Evolutionary conservation across 108 stramenopile genomes (phyloP), one percentile per base, ranked within the genome.

Genomic region (Aurantiochytrium sp.): DNA sequence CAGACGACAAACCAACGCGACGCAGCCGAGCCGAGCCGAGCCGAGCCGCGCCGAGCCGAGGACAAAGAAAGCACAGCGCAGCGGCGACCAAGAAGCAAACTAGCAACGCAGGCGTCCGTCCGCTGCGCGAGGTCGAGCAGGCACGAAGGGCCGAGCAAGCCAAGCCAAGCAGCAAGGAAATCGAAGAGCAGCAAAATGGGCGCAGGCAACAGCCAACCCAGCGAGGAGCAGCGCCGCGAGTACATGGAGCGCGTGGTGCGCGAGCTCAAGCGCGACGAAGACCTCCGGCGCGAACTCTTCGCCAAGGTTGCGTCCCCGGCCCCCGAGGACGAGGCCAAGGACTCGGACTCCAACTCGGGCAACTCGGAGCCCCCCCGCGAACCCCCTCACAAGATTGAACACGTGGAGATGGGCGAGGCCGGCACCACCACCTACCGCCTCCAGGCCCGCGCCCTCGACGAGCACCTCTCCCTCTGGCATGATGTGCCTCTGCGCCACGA

Each of bases 381-480:
- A 23, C 64, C 64, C 14, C 64, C 64, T 4, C 64, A 69, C 64
- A 14, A 69, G 18, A 69, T 69, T 42, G 64, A 69, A 4, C 64
- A 69, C 64, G 35, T 42, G 21, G 64, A 69, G 18, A 28, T 69
- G 35, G 97, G 97, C 21, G 93, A 95, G 29, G 92, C 93, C 73
- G 91, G 96, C 87, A 96, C 96, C 44, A 60, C 94, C 44, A 95
- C 95, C 64, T 97, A 96, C 90, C 95, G 97, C 71, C 91, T 97
- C 76, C 93, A 96, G 88, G 95, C 94, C 59, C 90, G 93, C 44
- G 91, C 93, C 72, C 91, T 92, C 45, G 88, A 92, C 25, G 83
- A 91, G 59, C 92, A 92, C 16, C 93, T 97, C 87, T 95, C 95
- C 58, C 93, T 96, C 19, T 97, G 97, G 97, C 96, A 97, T 92